phyloP scores from a whole-genome alignment of 164 flowering plant species.

The Annona squamosa region DNA sequence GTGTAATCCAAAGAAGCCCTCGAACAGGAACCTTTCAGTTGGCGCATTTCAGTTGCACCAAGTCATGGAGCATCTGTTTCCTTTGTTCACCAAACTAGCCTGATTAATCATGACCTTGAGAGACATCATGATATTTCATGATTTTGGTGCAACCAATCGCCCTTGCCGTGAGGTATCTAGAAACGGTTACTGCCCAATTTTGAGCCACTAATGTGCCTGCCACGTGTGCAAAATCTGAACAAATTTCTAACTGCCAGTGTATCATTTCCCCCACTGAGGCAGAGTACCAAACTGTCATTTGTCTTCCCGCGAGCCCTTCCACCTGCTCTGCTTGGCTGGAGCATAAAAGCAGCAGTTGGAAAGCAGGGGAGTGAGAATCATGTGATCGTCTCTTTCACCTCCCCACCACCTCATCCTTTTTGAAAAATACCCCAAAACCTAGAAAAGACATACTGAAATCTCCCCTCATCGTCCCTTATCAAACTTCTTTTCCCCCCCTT shows the following conservation, averaged over 20 bases:
- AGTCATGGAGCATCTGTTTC: too few species aligned
- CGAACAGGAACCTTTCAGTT: too few species aligned
- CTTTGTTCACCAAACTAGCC: too few species aligned
- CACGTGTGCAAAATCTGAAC: not conserved
- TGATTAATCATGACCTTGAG: too few species aligned
- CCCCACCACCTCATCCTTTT: slow-evolving; percentile 3
- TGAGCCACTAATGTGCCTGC: not conserved
- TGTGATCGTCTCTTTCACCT: slow-evolving; percentile 39
- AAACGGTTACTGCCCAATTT: too few species aligned
- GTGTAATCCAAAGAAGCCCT: too few species aligned
- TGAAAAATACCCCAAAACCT: not conserved
- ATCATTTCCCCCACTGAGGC: not conserved
- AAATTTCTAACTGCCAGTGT: not conserved
- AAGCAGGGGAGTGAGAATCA: slow-evolving; percentile 46
- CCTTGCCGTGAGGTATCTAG: too few species aligned
- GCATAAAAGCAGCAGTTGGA: not conserved
- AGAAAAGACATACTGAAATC: not conserved
- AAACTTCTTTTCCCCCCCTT: slow-evolving; percentile 6
- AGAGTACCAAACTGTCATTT: not conserved
- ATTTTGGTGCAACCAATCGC: too few species aligned
- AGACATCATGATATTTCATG: too few species aligned
- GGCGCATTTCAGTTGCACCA: too few species aligned
- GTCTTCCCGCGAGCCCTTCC: not conserved
- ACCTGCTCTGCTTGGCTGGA: not conserved
- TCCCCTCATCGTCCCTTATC: slow-evolving; percentile 1